Percentiles rank a stretch among this genome's conserved stretches.
These are phyloP conservation scores for Oryza glaberrima DNA, from an alignment of 176 grass and related monocot species.

Conservation along the genomic window DNA sequence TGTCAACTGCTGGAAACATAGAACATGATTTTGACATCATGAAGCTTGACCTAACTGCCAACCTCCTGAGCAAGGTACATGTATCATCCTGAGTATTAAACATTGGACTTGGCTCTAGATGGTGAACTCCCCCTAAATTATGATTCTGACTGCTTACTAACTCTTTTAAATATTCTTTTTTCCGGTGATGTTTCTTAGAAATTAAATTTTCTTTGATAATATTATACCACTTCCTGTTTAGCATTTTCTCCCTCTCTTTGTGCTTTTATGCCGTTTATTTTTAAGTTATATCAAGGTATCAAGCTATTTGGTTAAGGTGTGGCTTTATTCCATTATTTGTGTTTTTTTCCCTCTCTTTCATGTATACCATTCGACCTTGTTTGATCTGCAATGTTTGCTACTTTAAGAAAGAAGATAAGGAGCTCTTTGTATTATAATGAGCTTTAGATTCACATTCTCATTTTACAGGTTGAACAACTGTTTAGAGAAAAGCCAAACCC, in stretches of 20 bases:
- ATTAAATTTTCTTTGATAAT: not conserved
- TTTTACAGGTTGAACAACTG: constrained; percentile 56
- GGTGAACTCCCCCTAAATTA: not conserved
- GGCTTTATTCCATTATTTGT: constrained; percentile 14
- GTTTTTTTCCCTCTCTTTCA: constrained; percentile 31
- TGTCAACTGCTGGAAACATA: constrained; percentile 29
- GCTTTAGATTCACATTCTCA: not conserved
- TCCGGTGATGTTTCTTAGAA: not conserved
- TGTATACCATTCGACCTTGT: constrained; percentile 33
- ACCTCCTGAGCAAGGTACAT: constrained; percentile 55
- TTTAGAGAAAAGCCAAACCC: constrained; percentile 58
- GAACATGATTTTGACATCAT: constrained; percentile 42
- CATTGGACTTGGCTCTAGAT: not conserved
- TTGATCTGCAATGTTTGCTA: not conserved
- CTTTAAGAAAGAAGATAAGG: not conserved
- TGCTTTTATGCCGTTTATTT: not conserved
- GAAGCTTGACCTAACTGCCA: constrained; percentile 50
- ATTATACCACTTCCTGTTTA: not conserved
- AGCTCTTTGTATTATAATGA: constrained; percentile 20
- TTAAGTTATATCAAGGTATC: not conserved
- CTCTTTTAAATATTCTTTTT: not conserved
- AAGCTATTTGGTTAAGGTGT: not conserved
- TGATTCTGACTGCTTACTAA: constrained; percentile 7
- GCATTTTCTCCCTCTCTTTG: not conserved
- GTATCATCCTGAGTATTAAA: constrained; percentile 18